phyloP scores from a whole-genome alignment of 345 rosid genomes.

The Bruguiera parviflora region DNA sequence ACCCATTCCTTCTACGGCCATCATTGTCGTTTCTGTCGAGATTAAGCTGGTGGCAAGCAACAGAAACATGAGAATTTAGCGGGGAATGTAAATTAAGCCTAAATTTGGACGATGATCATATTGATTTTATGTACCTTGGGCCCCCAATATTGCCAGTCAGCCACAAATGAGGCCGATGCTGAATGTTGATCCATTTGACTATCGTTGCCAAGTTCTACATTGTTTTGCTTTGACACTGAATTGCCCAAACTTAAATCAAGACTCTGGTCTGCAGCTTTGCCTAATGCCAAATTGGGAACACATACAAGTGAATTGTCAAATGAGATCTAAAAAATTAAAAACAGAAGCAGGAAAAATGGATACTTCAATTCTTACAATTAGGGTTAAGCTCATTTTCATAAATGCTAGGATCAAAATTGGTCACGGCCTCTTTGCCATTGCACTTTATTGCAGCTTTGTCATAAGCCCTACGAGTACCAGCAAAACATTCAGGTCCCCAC shows the following conservation, averaged over 20 bases:
- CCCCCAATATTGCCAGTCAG: slow-evolving; percentile 43
- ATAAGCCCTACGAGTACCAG: slow-evolving; percentile 46
- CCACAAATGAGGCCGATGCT: slow-evolving; percentile 23
- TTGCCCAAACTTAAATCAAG: slow-evolving; percentile 86
- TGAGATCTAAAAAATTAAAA: not conserved
- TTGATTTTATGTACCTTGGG: slow-evolving; percentile 37
- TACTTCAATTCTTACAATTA: slow-evolving; percentile 31
- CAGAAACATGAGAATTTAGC: not conserved
- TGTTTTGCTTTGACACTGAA: slow-evolving; percentile 38
- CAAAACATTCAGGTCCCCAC: not conserved
- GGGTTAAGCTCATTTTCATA: slow-evolving; percentile 61
- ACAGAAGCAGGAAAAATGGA: not conserved
- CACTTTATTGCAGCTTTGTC: slow-evolving; percentile 95
- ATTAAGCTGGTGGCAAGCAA: slow-evolving; percentile 5
- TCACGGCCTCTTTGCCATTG: slow-evolving; percentile 93
- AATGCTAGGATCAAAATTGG: slow-evolving; percentile 82
- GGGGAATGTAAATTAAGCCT: not conserved
- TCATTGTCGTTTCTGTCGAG: slow-evolving; percentile 24
- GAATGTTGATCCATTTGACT: slow-evolving; percentile 32
- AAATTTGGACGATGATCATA: not conserved
- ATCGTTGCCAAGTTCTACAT: slow-evolving; percentile 15
- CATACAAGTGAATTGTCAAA: not conserved
- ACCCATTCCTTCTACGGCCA: slow-evolving; percentile 27
- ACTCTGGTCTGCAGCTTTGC: slow-evolving; percentile 48
- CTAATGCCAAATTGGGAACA: slow-evolving; percentile 34